Evolutionary conservation across 768 basidiomycete genomes (phyloP).

Genomic region (Hemileccinum rubropunctum): DNA sequence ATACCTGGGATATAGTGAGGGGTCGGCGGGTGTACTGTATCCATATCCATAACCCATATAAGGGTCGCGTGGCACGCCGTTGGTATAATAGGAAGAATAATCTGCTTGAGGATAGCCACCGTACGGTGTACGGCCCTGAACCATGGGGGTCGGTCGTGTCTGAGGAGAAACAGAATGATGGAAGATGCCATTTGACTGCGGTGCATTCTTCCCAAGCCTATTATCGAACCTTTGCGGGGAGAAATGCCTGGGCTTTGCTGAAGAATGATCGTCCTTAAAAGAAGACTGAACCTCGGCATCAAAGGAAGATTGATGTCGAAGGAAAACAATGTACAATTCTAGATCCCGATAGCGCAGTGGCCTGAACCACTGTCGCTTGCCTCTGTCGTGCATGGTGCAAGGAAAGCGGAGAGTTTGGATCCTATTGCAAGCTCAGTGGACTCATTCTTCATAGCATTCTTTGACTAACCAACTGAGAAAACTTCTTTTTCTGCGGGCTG

Average conservation of each 20-base stretch:
- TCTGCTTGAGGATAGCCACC: slow-evolving; percentile 52
- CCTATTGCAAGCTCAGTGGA: slow-evolving; percentile 34
- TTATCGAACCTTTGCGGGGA: slow-evolving; percentile 56
- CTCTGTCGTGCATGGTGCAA: slow-evolving; percentile 49
- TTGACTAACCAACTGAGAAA: no score
- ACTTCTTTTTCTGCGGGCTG: slow-evolving; percentile 46
- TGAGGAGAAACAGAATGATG: slow-evolving; percentile 33
- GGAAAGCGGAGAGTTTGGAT: slow-evolving; percentile 38
- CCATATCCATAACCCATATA: slow-evolving; percentile 57
- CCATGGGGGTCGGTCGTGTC: slow-evolving; percentile 42
- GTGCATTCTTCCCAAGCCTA: slow-evolving; percentile 40
- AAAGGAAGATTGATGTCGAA: no score
- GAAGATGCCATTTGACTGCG: slow-evolving; percentile 29
- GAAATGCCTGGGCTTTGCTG: slow-evolving; percentile 46
- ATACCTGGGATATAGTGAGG: slow-evolving; percentile 47
- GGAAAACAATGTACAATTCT: no score
- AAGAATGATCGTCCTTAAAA: slow-evolving; percentile 46
- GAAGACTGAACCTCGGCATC: no score
- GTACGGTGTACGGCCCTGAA: slow-evolving; percentile 47
- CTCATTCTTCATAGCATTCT: slow-evolving; percentile 1
- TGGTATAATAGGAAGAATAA: slow-evolving; percentile 60
- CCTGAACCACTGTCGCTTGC: slow-evolving; percentile 40
- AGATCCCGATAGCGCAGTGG: slow-evolving; percentile 35
- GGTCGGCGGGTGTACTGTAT: slow-evolving; percentile 50
- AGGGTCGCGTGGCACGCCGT: slow-evolving; percentile 46